Base-by-base conservation (phyloP, 768 basidiomycete species). In the Psilocybe tampanensis region DNA sequence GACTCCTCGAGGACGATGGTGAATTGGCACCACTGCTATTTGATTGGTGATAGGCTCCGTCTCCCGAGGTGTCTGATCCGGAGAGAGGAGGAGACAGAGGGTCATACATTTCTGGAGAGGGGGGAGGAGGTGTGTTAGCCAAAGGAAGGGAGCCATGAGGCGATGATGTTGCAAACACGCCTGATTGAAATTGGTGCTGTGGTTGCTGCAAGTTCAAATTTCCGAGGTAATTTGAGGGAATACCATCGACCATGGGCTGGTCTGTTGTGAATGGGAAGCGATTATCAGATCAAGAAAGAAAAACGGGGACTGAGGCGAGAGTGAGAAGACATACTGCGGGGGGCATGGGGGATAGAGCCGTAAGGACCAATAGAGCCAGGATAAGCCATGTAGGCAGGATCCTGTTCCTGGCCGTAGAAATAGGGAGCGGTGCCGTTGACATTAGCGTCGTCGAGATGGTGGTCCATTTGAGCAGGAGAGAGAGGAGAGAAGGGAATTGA, bases 41-140 rank as follows among this genome's bases (percentile, higher is more conserved):
- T 60, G 89, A 89, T 67, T 83, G 83, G 76, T 89, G 86, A 80
- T 91, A 87, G 58, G 86, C 72, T 67, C 88, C 89, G 83, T 92
- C 90, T 65, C 80, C 89, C 68, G 91, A 92, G 70, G 89, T 90
- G 76, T 93, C 91, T 76, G 91, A 92, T 77, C 90, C 90, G 79
- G 90, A 92, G 70, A 91, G 80, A 76, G 88, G 89, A 70, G 91
- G 91, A 55, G 90, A 91, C 66, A 92, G 77, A 70, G 90, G 86
- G 77, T 90, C 89, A 74, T 92, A 92, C 76, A 89, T 83, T 76
- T 87, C 83, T 73, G 89, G 84, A 61, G 88, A 88, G 64, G 86
- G 83, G 66, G 86, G 86, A 68, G 90, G 87, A 68, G 91, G 88
- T 64, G 90, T 85, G 66, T 80, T 77, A 74, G 84, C 76, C 71